phyloP scores from a whole-genome alignment of 768 basidiomycete genomes.

The Suillus weaverae region DNA sequence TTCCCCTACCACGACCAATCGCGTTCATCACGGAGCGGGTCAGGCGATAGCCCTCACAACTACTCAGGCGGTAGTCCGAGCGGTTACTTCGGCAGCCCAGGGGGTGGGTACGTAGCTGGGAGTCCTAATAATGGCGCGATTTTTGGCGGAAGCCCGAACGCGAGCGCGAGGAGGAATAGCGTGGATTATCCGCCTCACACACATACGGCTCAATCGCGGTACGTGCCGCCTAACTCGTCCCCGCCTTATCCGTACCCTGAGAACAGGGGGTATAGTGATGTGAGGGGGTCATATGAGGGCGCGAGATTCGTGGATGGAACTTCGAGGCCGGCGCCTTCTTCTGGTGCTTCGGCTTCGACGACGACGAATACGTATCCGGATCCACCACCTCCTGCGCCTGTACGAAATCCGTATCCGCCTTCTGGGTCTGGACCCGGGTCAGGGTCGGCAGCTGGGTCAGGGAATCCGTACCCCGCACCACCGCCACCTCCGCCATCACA shows the following conservation, averaged over 20 bases:
- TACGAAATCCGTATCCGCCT: constrained; percentile 24
- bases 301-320: not conserved
- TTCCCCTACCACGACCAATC: constrained; percentile 77
- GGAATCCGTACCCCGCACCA: constrained; percentile 29
- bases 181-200: not conserved
- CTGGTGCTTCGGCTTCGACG: not conserved
- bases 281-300: not conserved
- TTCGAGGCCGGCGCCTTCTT: not conserved
- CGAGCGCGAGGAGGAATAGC: not conserved
- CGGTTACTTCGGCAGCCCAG: constrained; percentile 60
- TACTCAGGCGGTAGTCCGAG: constrained; percentile 55
- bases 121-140: not conserved
- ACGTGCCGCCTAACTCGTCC: not conserved
- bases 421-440: constrained; percentile 22
- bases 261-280: constrained; percentile 3
- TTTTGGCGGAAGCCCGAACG: not conserved
- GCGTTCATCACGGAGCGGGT: constrained; percentile 39
- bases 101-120: constrained; percentile 13
- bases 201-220: not conserved
- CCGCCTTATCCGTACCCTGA: constrained; percentile 5
- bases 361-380: constrained; percentile 8
- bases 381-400: constrained; percentile 11
- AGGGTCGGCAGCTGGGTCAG: constrained; percentile 16
- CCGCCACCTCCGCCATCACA: constrained; percentile 7
- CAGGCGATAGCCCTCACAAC: constrained; percentile 49